Conservation (phyloP, 2,329 filamentous ascomycete genomes). For the Claviceps sp. region DNA sequence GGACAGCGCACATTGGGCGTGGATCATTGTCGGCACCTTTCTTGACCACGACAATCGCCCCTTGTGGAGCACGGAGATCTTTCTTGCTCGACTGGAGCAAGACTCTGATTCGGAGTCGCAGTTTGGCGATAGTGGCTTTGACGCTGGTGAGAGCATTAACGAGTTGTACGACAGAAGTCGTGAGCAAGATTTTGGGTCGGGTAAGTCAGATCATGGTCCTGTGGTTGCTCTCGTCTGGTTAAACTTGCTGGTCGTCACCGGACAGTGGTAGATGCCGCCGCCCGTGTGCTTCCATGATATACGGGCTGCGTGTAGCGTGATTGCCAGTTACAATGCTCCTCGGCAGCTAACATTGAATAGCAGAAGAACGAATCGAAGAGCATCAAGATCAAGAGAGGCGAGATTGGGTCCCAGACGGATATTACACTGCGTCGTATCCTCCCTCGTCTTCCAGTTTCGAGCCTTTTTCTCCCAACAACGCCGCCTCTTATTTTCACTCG, state of each 20-base stretch:
- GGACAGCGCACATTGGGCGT: slow-evolving; percentile 27
- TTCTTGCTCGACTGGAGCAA: slow-evolving; percentile 19
- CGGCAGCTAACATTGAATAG: slow-evolving; percentile 1
- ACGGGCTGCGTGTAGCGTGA: neutral
- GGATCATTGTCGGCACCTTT: slow-evolving; percentile 33
- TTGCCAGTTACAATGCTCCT: neutral
- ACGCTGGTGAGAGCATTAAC: slow-evolving; percentile 8
- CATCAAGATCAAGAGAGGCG: slow-evolving; percentile 4
- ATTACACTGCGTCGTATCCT: neutral
- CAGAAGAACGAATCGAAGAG: neutral
- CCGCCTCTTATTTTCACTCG: neutral
- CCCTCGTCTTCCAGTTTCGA: neutral
- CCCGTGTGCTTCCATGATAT: neutral
- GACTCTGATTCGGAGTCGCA: slow-evolving; percentile 12
- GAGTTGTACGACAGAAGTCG: slow-evolving; percentile 1
- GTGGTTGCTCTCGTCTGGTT: slow-evolving; percentile 3
- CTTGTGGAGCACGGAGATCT: slow-evolving; percentile 34
- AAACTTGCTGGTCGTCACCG: too few species aligned
- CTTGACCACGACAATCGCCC: slow-evolving; percentile 27
- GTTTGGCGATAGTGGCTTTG: slow-evolving; percentile 9
- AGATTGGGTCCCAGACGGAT: slow-evolving; percentile 1
- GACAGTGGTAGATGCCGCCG: neutral
- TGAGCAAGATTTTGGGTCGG: slow-evolving; percentile 5
- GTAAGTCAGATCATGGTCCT: slow-evolving; percentile 1
- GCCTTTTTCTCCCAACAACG: neutral